Evolutionary conservation across 2,329 filamentous ascomycete genomes (phyloP).

Genomic region (Coccinonectria pachysandricola): DNA sequence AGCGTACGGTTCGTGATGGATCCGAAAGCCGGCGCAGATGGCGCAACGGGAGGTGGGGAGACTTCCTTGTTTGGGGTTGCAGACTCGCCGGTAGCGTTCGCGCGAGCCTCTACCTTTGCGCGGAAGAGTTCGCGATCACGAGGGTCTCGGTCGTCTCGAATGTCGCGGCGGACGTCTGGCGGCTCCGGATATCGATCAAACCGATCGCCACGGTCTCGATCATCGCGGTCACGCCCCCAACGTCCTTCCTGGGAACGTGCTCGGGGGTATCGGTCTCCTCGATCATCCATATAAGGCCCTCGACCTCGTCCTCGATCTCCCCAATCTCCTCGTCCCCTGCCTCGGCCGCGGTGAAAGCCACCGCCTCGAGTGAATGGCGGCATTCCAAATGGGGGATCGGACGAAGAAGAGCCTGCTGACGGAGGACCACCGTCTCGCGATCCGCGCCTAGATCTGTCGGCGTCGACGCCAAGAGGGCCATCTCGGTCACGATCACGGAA

Average conservation of each 20-base stretch:
- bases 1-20: conserved; percentile 39
- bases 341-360: conserved; percentile 45
- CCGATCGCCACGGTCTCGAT: conserved; percentile 38
- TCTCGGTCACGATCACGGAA: conserved; percentile 51
- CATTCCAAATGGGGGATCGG: conserved; percentile 51
- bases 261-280: conserved; percentile 50
- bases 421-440: conserved; percentile 61
- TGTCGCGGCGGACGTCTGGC: conserved; percentile 32
- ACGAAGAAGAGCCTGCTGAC: conserved; percentile 60
- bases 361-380: conserved; percentile 44
- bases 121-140: conserved; percentile 37
- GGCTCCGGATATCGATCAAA: conserved; percentile 32
- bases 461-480: conserved; percentile 52
- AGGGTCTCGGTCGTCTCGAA: conserved; percentile 37
- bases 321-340: conserved; percentile 35
- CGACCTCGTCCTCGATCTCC: conserved; percentile 43
- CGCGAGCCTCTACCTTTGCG: conserved; percentile 38
- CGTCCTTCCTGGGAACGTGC: conserved; percentile 57
- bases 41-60: conserved; percentile 47
- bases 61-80: conserved; percentile 38
- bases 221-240: conserved; percentile 45
- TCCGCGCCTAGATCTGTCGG: conserved; percentile 54
- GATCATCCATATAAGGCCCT: conserved; percentile 47
- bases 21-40: conserved; percentile 48
- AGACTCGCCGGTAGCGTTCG: conserved; percentile 37